Conservation (phyloP, 2,329 filamentous ascomycete genomes). For the Botrytis cinerea region DNA sequence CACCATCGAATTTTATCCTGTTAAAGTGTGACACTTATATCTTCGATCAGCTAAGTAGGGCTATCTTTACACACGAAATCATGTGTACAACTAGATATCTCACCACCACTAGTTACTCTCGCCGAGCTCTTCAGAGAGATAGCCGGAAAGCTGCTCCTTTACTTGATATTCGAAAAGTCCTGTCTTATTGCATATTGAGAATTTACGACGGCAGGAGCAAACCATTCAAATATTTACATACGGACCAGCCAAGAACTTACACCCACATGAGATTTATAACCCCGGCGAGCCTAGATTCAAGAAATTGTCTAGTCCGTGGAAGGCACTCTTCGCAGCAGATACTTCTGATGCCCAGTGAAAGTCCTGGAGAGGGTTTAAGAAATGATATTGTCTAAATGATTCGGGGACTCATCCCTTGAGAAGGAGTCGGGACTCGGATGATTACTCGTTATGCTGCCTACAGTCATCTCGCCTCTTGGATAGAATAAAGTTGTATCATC, state of each 20-base stretch:
- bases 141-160: background rate
- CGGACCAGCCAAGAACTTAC: background rate
- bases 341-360: background rate
- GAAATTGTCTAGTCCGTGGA: background rate
- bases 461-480: background rate
- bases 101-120: background rate
- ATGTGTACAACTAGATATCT: background rate
- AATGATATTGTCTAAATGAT: background rate
- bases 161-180: background rate
- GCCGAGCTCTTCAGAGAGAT: background rate
- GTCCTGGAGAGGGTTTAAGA: background rate
- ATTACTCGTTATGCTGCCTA: background rate
- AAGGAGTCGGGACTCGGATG: background rate
- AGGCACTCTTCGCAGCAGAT: background rate
- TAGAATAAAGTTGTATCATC: background rate
- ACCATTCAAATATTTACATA: background rate
- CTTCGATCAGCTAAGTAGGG: background rate
- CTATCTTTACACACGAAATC: background rate
- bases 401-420: background rate
- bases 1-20: background rate
- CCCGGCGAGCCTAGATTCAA: too few relatives aligned
- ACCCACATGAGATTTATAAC: background rate
- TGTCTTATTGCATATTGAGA: background rate
- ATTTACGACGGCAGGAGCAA: background rate
- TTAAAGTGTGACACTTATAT: accelerated